These are phyloP conservation scores for Ceratocystis lukuohia DNA, from an alignment of 2,329 filamentous ascomycete species.

Conservation along the genomic window DNA sequence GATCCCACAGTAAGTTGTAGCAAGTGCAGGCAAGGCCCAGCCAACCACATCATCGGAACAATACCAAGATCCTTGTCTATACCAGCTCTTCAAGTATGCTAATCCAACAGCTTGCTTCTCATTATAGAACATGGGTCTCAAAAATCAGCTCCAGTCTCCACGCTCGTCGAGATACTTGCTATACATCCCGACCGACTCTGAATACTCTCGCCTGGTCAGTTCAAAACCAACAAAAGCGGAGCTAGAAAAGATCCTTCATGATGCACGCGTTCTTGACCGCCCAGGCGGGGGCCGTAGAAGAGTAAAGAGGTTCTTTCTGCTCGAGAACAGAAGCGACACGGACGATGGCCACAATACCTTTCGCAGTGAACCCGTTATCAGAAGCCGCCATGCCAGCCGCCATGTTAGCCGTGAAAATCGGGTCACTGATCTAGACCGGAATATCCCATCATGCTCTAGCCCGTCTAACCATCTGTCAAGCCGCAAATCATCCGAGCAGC, in stretches of 20 bases:
- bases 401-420: neutral
- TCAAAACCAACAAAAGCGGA: slow-evolving; percentile 11
- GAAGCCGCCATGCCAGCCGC: neutral
- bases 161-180: slow-evolving; percentile 12
- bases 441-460: neutral
- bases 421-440: neutral
- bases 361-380: neutral
- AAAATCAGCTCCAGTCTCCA: neutral
- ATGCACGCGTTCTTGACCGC: slow-evolving; percentile 11
- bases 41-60: neutral
- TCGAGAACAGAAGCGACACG: slow-evolving; percentile 6
- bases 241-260: slow-evolving; percentile 11
- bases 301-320: slow-evolving; percentile 16
- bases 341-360: neutral
- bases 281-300: slow-evolving; percentile 8
- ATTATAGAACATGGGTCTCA: neutral
- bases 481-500: neutral
- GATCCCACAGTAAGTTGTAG: neutral
- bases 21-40: neutral
- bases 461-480: neutral
- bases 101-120: neutral
- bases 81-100: neutral
- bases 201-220: slow-evolving; percentile 15
- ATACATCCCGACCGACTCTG: slow-evolving; percentile 16
- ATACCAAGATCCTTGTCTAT: neutral